Percentiles rank a stretch among this genome's conserved stretches.
These are phyloP conservation scores for Trichoderma brevicompactum DNA, from an alignment of 2,329 filamentous ascomycete species.

Conservation along the genomic window DNA sequence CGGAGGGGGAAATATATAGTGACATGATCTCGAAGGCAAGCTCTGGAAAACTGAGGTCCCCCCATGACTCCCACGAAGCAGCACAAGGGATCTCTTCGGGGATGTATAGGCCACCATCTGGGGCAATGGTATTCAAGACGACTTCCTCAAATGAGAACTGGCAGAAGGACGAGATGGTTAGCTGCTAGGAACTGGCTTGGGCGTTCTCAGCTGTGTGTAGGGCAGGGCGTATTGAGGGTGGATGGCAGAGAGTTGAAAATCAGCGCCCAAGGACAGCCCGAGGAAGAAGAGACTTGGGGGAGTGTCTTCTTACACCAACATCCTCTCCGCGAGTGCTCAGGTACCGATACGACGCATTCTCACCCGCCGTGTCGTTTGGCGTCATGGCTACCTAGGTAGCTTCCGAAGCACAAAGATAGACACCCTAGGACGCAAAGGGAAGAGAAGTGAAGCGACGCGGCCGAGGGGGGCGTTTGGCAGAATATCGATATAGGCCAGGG, in stretches of 20 bases:
- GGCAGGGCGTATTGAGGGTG: background rate
- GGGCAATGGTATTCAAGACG: conserved; percentile 84
- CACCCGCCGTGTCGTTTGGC: conserved; percentile 45
- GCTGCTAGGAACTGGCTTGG: background rate
- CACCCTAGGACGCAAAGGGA: background rate
- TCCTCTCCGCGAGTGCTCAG: conserved; percentile 57
- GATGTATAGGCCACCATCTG: conserved; percentile 87
- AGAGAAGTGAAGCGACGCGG: background rate
- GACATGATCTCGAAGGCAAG: conserved; percentile 84
- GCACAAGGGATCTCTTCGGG: conserved; percentile 74
- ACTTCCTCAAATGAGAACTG: conserved; percentile 90
- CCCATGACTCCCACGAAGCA: conserved; percentile 60
- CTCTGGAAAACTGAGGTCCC: conserved; percentile 76
- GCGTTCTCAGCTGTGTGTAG: conserved; percentile 2
- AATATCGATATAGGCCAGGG: background rate
- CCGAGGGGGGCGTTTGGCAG: background rate
- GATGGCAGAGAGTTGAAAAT: background rate
- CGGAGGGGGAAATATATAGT: conserved; percentile 80
- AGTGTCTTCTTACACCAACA: conserved; percentile 47
- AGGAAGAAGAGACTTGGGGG: conserved; percentile 15
- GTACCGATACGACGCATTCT: conserved; percentile 50
- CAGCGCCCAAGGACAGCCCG: conserved; percentile 1
- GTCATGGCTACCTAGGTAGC: conserved; percentile 42
- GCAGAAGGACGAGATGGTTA: conserved; percentile 6
- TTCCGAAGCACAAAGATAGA: background rate